A percentile compares a stretch with the other conserved stretches of the same genome.
Conservation (phyloP, 2,329 filamentous ascomycete species). For the Sporothrix schenckii region DNA sequence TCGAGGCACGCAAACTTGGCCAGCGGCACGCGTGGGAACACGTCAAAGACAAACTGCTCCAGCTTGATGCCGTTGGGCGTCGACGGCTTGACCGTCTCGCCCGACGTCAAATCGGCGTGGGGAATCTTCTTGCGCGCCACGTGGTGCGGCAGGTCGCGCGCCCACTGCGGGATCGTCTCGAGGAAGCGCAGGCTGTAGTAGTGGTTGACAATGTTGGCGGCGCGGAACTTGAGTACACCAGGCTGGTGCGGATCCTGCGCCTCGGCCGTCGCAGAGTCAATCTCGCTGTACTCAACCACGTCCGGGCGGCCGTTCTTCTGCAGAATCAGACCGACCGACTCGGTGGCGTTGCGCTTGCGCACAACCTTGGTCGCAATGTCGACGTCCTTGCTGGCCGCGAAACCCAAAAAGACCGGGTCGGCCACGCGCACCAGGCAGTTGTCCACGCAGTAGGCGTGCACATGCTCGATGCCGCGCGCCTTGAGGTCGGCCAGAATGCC, state of each 20-base stretch:
- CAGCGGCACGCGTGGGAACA: conserved; percentile 85
- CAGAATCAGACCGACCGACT: conserved; percentile 92
- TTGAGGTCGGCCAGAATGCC: conserved; percentile 86
- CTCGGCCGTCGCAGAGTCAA: conserved; percentile 84
- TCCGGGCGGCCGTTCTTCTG: conserved; percentile 95
- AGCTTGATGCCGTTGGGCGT: conserved; percentile 98
- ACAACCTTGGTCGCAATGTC: conserved; percentile 99
- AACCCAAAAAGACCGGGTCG: conserved; percentile 93
- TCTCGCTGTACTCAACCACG: conserved; percentile 98
- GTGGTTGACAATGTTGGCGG: conserved; percentile 99
- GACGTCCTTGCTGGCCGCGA: conserved; percentile 82
- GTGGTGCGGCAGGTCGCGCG: conserved; percentile 86
- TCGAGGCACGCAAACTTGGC: conserved; percentile 94
- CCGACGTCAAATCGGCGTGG: conserved; percentile 72
- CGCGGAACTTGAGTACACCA: conserved; percentile 88
- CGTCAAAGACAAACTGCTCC: conserved; percentile 98
- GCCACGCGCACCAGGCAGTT: conserved; percentile 99
- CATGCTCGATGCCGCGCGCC: conserved; percentile 86
- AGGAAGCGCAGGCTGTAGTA: conserved; percentile 97
- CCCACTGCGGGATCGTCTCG: conserved; percentile 85
- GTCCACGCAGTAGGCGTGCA: conserved; percentile 97
- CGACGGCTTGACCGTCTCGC: conserved; percentile 82
- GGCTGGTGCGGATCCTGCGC: conserved; percentile 81
- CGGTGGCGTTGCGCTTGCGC: conserved; percentile 93
- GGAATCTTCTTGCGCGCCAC: conserved; percentile 99